These are phyloP conservation scores for Aechmea fasciata DNA, from an alignment of 176 grass and related monocot genomes.

Conservation along the genomic window DNA sequence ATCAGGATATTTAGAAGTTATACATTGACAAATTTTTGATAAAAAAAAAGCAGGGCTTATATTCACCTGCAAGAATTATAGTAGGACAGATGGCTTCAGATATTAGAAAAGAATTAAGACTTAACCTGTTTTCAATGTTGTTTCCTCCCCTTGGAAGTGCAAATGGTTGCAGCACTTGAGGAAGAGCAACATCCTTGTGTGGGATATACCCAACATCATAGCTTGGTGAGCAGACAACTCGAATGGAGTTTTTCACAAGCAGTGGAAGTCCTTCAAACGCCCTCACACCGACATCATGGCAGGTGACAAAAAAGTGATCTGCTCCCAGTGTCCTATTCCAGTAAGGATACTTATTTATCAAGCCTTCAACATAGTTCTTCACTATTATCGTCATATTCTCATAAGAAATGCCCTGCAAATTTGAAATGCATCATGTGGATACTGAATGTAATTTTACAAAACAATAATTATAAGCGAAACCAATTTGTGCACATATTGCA, in stretches of 20 bases:
- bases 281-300: constrained; percentile 94
- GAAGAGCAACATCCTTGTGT: constrained; percentile 83
- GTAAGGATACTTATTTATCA: constrained; percentile 91
- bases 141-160: constrained; percentile 87
- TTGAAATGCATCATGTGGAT: constrained; percentile 24
- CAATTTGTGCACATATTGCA: background rate
- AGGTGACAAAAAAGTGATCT: constrained; percentile 87
- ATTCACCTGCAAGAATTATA: background rate
- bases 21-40: too few species aligned
- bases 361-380: constrained; percentile 61
- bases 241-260: constrained; percentile 83
- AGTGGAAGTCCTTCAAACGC: constrained; percentile 80
- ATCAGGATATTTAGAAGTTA: too few species aligned
- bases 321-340: constrained; percentile 93
- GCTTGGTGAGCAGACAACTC: constrained; percentile 81
- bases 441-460: background rate
- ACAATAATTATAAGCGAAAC: background rate
- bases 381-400: constrained; percentile 94
- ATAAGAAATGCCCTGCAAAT: constrained; percentile 76
- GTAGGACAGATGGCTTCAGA: background rate
- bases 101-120: constrained; percentile 2
- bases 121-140: constrained; percentile 82
- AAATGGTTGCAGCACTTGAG: constrained; percentile 94
- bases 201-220: constrained; percentile 84
- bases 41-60: background rate